Conservation (phyloP, 768 basidiomycete genomes). For the Serendipita sp. region DNA sequence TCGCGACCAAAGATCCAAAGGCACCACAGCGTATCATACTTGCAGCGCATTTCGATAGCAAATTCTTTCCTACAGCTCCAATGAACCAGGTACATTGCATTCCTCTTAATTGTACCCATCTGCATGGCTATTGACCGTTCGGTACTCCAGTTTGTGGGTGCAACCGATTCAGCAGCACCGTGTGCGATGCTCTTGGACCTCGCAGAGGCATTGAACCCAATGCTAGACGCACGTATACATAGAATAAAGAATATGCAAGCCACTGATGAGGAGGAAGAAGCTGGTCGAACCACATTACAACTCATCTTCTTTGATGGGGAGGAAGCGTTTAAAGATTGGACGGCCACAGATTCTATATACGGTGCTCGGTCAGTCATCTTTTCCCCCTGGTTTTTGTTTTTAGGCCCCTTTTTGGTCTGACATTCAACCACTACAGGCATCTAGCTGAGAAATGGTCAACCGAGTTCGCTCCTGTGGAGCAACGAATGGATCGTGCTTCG, state of each 20-base stretch:
- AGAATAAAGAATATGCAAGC: slow-evolving; percentile 33
- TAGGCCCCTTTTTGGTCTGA: background rate
- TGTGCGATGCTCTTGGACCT: slow-evolving; percentile 90
- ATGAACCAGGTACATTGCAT: slow-evolving; percentile 46
- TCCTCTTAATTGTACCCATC: slow-evolving; percentile 1
- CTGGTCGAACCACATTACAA: slow-evolving; percentile 73
- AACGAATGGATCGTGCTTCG: slow-evolving; percentile 29
- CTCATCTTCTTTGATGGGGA: slow-evolving; percentile 95
- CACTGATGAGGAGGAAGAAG: slow-evolving; percentile 53
- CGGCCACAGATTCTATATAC: slow-evolving; percentile 76
- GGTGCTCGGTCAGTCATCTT: slow-evolving; percentile 57
- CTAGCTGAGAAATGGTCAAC: slow-evolving; percentile 72
- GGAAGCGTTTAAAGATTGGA: slow-evolving; percentile 88
- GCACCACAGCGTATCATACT: slow-evolving; percentile 68
- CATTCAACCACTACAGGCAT: slow-evolving; percentile 36
- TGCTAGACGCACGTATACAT: slow-evolving; percentile 44
- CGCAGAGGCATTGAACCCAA: slow-evolving; percentile 62
- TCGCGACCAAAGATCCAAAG: slow-evolving; percentile 85
- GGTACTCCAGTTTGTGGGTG: slow-evolving; percentile 71
- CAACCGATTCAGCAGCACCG: slow-evolving; percentile 91
- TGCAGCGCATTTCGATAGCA: slow-evolving; percentile 90
- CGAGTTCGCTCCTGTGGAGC: slow-evolving; percentile 38
- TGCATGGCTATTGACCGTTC: background rate
- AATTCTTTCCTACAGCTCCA: slow-evolving; percentile 59
- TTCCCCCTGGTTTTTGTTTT: background rate